A percentile compares a stretch with the other conserved stretches of the same genome.
Conservation (phyloP, 2,329 filamentous ascomycete genomes). For the Xylariales sp. region DNA sequence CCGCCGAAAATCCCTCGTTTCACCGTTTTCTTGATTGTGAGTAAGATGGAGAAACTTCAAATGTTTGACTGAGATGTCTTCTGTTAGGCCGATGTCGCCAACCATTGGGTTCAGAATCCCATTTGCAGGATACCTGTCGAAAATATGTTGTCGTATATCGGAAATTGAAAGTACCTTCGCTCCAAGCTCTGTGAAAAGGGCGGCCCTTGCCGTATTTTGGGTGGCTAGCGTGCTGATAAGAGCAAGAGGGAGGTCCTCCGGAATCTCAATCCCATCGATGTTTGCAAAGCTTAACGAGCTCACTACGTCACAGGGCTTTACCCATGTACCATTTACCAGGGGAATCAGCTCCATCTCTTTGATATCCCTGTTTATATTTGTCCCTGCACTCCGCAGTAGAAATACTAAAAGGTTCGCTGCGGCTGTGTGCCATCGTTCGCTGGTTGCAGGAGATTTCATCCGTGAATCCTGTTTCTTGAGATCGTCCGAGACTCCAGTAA, state of each 20-base stretch:
- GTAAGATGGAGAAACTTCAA: conserved; percentile 18
- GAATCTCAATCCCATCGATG: conserved; percentile 31
- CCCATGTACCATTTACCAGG: conserved; percentile 39
- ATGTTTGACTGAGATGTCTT: not conserved
- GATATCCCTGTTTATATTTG: not conserved
- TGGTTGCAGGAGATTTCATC: conserved; percentile 36
- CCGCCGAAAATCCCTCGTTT: not conserved
- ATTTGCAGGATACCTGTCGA: conserved; percentile 3
- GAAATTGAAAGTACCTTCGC: conserved; percentile 3
- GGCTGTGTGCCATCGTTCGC: conserved; percentile 38
- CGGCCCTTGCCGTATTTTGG: conserved; percentile 10
- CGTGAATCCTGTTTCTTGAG: conserved; percentile 12
- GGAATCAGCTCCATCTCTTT: conserved; percentile 38
- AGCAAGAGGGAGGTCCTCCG: conserved; percentile 1
- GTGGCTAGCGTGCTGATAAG: conserved; percentile 3
- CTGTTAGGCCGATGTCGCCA: not conserved
- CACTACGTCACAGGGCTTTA: not conserved
- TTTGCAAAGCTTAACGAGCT: conserved; percentile 15
- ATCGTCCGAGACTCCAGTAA: conserved; percentile 24
- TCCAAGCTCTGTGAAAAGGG: conserved; percentile 14
- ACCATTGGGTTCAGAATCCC: not conserved
- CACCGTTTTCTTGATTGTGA: conserved; percentile 13
- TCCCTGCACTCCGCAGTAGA: not conserved
- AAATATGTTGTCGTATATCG: conserved; percentile 13
- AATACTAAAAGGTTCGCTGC: conserved; percentile 38